These are phyloP conservation scores for Calonectria honghensis DNA, from an alignment of 2,329 filamentous ascomycete genomes.

Conservation along the genomic window DNA sequence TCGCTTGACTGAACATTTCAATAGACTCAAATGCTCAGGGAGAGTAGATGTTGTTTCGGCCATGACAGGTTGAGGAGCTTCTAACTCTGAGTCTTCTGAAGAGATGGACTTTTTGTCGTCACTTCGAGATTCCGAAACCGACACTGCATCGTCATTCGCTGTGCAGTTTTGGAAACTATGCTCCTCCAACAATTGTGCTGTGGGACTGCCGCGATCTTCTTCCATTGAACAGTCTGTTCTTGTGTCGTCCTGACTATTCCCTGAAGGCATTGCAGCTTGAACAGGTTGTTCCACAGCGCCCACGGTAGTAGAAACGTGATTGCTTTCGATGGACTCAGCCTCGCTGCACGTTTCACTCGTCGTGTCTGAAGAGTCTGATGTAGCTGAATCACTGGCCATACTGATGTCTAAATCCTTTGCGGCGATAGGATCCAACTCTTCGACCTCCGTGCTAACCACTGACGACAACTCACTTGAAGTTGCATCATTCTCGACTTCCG, in stretches of 20 bases:
- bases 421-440: constrained; percentile 28
- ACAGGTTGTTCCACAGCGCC: neutral
- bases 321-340: neutral
- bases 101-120: neutral
- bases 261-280: neutral
- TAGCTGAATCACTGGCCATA: constrained; percentile 21
- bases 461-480: constrained; percentile 47
- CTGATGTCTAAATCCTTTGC: neutral
- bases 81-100: constrained; percentile 10
- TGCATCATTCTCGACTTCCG: constrained; percentile 8
- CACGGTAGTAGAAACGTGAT: neutral
- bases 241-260: neutral
- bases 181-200: neutral
- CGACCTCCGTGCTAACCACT: constrained; percentile 41
- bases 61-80: neutral
- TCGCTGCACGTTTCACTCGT: constrained; percentile 5
- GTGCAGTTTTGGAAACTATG: neutral
- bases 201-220: neutral
- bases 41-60: neutral
- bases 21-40: constrained; percentile 34
- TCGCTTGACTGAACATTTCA: constrained; percentile 50
- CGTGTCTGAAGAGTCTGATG: constrained; percentile 19
- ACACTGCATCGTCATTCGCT: neutral
- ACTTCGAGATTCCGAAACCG: constrained; percentile 2
- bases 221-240: neutral